Percentiles rank a stretch among this genome's conserved stretches.
These are phyloP conservation scores for Nemania sp. DNA, from an alignment of 2,329 filamentous ascomycete genomes.

Conservation along the genomic window DNA sequence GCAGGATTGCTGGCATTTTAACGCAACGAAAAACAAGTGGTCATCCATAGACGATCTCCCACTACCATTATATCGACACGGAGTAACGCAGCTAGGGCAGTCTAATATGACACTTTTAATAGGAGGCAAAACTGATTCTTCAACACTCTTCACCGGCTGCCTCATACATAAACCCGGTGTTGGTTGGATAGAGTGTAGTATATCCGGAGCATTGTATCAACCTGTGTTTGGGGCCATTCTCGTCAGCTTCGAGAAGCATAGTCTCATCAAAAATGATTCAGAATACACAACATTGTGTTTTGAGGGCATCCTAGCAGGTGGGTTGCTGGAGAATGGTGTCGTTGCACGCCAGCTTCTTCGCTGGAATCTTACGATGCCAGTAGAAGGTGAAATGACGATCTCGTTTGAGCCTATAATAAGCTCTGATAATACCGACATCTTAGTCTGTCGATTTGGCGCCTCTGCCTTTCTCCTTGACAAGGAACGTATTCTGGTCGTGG, in stretches of 20 bases:
- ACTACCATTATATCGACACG: constrained; percentile 80
- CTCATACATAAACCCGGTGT: constrained; percentile 63
- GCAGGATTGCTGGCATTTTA: constrained; percentile 80
- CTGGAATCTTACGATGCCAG: constrained; percentile 65
- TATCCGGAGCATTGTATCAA: constrained; percentile 51
- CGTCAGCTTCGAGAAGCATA: constrained; percentile 48
- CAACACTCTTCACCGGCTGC: constrained; percentile 62
- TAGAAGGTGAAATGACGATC: constrained; percentile 48
- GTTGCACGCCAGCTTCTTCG: constrained; percentile 72
- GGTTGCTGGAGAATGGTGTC: constrained; percentile 73
- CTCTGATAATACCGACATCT: constrained; percentile 26
- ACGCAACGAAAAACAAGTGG: constrained; percentile 69
- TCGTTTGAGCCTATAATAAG: constrained; percentile 43
- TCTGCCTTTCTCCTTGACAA: constrained; percentile 49
- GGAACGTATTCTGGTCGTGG: constrained; percentile 53
- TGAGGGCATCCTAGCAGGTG: constrained; percentile 76
- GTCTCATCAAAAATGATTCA: constrained; percentile 34
- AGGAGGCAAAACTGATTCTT: constrained; percentile 69
- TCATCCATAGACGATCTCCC: constrained; percentile 73
- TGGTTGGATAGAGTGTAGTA: constrained; percentile 62
- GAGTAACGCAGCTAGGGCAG: constrained; percentile 63
- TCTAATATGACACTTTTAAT: constrained; percentile 68
- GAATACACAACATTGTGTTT: constrained; percentile 50
- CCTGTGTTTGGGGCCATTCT: constrained; percentile 61
- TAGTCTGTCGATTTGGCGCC: constrained; percentile 59